Percentiles rank a stretch among this genome's conserved stretches.
These are phyloP conservation scores for Penicillium robsamsonii DNA, from an alignment of 495 filamentous ascomycete genomes.

Conservation along the genomic window DNA sequence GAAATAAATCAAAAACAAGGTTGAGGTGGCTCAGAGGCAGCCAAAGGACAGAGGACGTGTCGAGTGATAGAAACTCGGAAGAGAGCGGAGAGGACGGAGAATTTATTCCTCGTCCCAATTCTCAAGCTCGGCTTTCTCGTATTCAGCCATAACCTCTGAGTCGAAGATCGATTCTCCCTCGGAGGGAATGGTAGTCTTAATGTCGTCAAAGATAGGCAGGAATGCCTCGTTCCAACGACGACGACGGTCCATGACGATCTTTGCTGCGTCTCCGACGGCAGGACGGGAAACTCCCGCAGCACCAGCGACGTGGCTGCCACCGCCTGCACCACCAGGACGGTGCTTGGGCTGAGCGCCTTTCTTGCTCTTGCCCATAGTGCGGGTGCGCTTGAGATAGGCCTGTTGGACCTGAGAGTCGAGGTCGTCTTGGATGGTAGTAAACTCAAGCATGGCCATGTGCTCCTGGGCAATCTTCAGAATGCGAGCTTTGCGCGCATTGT, in stretches of 20 bases:
- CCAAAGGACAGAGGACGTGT: constrained; percentile 7
- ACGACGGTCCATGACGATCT: constrained; percentile 84
- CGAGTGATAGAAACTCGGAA: not conserved
- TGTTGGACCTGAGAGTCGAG: constrained; percentile 93
- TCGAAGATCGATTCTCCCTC: constrained; percentile 65
- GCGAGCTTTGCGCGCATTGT: constrained; percentile 84
- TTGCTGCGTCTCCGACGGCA: constrained; percentile 86
- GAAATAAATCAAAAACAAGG: constrained; percentile 4
- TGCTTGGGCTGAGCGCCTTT: constrained; percentile 69
- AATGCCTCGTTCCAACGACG: constrained; percentile 85
- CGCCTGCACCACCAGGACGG: constrained; percentile 61
- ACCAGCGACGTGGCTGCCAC: constrained; percentile 49
- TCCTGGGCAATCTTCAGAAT: constrained; percentile 83
- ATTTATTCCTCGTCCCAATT: constrained; percentile 65
- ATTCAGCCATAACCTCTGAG: constrained; percentile 50
- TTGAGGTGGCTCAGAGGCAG: not conserved
- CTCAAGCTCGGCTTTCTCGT: constrained; percentile 69
- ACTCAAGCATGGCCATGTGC: constrained; percentile 92
- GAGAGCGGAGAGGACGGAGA: not conserved
- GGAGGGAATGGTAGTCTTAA: constrained; percentile 56
- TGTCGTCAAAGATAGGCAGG: constrained; percentile 79
- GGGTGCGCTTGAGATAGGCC: constrained; percentile 93
- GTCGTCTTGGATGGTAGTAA: constrained; percentile 93
- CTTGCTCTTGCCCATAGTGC: constrained; percentile 89
- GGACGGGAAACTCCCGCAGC: constrained; percentile 60